phyloP scores from a whole-genome alignment of 306 rosid genomes.

The Dalbergia oliveri region DNA sequence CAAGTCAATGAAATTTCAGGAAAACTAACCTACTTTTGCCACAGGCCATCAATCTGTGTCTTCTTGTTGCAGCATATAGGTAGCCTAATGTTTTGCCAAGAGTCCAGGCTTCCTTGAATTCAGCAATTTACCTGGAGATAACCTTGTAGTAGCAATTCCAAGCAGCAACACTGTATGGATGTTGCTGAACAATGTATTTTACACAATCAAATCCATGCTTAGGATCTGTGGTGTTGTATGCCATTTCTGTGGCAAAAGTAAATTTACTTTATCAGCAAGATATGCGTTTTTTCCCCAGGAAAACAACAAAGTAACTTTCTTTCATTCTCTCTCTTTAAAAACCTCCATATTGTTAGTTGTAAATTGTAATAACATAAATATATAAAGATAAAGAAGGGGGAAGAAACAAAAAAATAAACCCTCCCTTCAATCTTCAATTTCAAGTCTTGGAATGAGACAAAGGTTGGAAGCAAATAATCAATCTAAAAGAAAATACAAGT shows the following conservation, averaged over 20 bases:
- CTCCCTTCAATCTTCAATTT: not conserved
- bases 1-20: conserved; percentile 9
- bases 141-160: conserved; percentile 99
- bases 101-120: conserved; percentile 20
- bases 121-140: conserved; percentile 68
- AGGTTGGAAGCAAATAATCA: conserved; percentile 20
- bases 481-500: conserved; percentile 32
- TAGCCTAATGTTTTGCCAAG: conserved; percentile 28
- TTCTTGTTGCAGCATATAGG: conserved; percentile 19
- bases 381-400: conserved; percentile 19
- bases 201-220: conserved; percentile 89
- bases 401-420: conserved; percentile 15
- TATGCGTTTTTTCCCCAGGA: conserved; percentile 21
- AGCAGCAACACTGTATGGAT: conserved; percentile 83
- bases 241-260: conserved; percentile 69
- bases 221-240: conserved; percentile 84
- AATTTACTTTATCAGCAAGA: conserved; percentile 41
- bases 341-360: conserved; percentile 5
- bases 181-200: conserved; percentile 78
- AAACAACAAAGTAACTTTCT: conserved; percentile 11
- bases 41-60: conserved; percentile 32
- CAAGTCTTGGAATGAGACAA: conserved; percentile 36
- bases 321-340: not conserved
- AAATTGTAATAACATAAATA: not conserved
- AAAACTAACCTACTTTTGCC: conserved; percentile 8